Percentiles rank a stretch among this genome's conserved stretches.
Conservation (phyloP, 305 asterid genomes). For the Solanum hybrid region DNA sequence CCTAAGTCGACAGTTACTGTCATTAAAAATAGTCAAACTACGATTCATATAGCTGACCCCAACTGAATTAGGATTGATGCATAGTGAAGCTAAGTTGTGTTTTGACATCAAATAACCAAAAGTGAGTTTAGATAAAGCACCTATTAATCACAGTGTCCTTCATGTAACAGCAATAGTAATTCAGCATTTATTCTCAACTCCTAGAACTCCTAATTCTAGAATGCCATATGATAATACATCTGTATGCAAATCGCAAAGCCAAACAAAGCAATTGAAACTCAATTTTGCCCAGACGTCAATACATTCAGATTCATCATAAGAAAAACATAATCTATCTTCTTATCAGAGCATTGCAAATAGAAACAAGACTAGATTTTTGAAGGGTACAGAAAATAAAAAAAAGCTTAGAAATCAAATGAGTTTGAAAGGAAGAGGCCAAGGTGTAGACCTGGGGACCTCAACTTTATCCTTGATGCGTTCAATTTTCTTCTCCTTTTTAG, state of each 20-base stretch:
- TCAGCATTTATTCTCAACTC: background rate
- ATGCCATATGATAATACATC: background rate
- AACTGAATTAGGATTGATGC: background rate
- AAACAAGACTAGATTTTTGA: background rate
- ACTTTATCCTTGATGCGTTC: constrained; percentile 80
- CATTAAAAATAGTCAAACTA: background rate
- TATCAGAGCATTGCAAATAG: background rate
- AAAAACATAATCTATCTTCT: background rate
- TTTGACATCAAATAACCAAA: background rate
- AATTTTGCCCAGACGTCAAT: background rate
- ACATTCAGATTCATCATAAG: background rate
- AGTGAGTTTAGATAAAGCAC: background rate
- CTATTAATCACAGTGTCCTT: background rate
- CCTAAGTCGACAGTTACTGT: background rate
- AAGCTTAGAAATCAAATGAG: constrained; percentile 32
- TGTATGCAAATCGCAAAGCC: background rate
- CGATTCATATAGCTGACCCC: background rate
- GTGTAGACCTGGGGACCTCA: constrained; percentile 96
- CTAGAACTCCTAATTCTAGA: background rate
- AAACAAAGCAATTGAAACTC: background rate
- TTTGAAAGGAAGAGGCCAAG: constrained; percentile 95
- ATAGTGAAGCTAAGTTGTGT: background rate
- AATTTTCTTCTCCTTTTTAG: constrained; percentile 62
- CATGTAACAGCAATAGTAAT: background rate
- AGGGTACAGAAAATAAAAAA: background rate